Evolutionary conservation across 768 basidiomycete genomes (phyloP), one percentile per base, ranked within the genome.

Genomic region (Pleurotus salmoneostramineus): DNA sequence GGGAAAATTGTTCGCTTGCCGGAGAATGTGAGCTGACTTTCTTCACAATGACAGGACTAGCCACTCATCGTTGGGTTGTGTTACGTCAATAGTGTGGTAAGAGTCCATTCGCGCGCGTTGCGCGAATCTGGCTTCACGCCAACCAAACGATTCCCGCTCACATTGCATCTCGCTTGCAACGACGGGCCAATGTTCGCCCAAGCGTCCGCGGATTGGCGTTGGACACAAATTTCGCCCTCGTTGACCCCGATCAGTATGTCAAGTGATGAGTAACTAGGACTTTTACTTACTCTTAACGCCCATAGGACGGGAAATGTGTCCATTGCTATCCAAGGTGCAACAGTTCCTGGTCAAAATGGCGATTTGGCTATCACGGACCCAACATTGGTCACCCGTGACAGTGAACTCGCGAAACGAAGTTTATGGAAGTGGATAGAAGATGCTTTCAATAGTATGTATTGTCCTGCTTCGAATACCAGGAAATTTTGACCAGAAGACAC

Each of bases 1-100:
- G 77, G 75, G 58, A 83, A 79, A 59, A 65, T 85, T 17, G 81
- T 83, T 33, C 74, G 82, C 15, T 64, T 85, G 4, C 83, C 83
- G 4, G 75, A 83, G 61, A 70, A 69, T 52, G 83, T 83, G 56
- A 48, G 77, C 71, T n/a, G n/a, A 14, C 14, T 40, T 40, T 40
- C 37, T 14, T 40, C 14, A 40, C 37, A 6, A 12, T 48, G 31
- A n/a, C 51, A 6, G 33, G 44, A 34, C 50, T 4, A 2, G 8
- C 10, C 44, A 12, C 12, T 35, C 27, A 43, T 31, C 15, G 7
- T n/a, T 35, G 34, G 33, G 42, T 5, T 40, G 33, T 14, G 27
- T 15, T 2, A n/a, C 6, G 51, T 4, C 54, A 78, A 5, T 54
- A 78, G 77, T 78, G 77, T 48, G 74, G 75, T 5, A 65, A 68